Percentiles rank a stretch among this genome's conserved stretches.
Conservation (phyloP, 2,329 filamentous ascomycete genomes). For the Lecanicillium sp. region DNA sequence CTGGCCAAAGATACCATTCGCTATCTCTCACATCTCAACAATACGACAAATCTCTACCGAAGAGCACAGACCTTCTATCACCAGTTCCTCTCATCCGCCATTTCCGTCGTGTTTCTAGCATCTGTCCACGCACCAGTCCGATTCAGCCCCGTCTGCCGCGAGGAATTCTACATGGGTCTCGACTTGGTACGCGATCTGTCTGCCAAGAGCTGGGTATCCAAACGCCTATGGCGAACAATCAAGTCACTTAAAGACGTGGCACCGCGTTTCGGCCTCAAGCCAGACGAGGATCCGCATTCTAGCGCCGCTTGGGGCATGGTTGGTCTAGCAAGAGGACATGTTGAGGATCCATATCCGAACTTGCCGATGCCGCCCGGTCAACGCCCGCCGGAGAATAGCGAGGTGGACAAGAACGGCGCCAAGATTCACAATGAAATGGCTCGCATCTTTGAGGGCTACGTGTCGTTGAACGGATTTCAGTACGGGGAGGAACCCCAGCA, state of each 20-base stretch:
- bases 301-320: slow-evolving; percentile 48
- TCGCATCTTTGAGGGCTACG: slow-evolving; percentile 32
- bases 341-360: slow-evolving; percentile 1
- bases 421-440: slow-evolving; percentile 47
- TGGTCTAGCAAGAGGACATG: slow-evolving; percentile 34
- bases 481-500: slow-evolving; percentile 18
- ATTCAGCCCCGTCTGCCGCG: slow-evolving; percentile 59
- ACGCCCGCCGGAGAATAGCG: slow-evolving; percentile 8
- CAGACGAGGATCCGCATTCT: slow-evolving; percentile 40
- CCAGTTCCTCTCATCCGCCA: slow-evolving; percentile 67
- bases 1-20: slow-evolving; percentile 70
- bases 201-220: slow-evolving; percentile 61
- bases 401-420: slow-evolving; percentile 33
- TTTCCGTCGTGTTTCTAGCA: slow-evolving; percentile 69
- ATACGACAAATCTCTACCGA: slow-evolving; percentile 62
- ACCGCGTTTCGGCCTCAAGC: slow-evolving; percentile 54
- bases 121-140: slow-evolving; percentile 66
- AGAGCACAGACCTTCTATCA: slow-evolving; percentile 71
- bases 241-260: slow-evolving; percentile 63
- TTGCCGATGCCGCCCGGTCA: slow-evolving; percentile 18
- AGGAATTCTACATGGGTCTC: slow-evolving; percentile 73
- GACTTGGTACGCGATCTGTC: slow-evolving; percentile 67
- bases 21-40: slow-evolving; percentile 62
- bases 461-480: slow-evolving; percentile 26
- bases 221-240: slow-evolving; percentile 66